Base-by-base conservation (phyloP, 1,139 yeast species). In the Protomyces pachydermus region DNA sequence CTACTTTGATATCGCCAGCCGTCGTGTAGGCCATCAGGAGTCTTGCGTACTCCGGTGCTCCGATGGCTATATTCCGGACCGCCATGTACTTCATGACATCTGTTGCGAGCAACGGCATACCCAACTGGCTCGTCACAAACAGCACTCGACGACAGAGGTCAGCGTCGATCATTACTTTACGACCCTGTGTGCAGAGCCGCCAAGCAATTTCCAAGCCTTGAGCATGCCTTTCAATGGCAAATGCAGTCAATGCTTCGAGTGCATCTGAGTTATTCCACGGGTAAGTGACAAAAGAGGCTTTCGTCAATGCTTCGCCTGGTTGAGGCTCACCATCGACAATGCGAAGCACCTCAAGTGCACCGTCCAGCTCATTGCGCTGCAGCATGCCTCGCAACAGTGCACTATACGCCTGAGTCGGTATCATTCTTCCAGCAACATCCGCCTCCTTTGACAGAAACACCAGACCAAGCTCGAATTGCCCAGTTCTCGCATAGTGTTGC, bases 1-100 rank as follows among this genome's bases (percentile, higher is more conserved):
- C 65, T 34, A 46, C 56, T 56, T 56, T 55, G 52, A 54, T 55
- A 35, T 61, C 65, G 12, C 65, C 65, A 10, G 65, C 65, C 14
- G 25, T 32, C n/a, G 56, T 50, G 25, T 61, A 61, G 38, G 61
- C 52, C 10, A 46, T 56, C 25, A 61, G 23, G 28, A 61, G 52
- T 25, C 46, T 20, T n/a, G 61, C 52, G 38, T 55, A 61, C 18
- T 55, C 54, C 28, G 25, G 53, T 23, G 34, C 16, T 9, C 23
- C 20, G n/a, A 45, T 34, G n/a, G 39, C 12, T 20, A 60, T 60
- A 9, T 35, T 54, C 4, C n/a, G 16, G 4, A 50, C 20, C 2
- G 61, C 39, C 52, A 61, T 42, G 46, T 52, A 45, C 46, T 51
- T 48, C 23, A 61, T 4, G 9, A 61, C 61, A 5, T 55, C 60